A percentile compares a stretch with the other conserved stretches of the same genome.
Evolutionary conservation across 805 yeast species (phyloP).

Genomic region (Saccharomycopsis sp.): DNA sequence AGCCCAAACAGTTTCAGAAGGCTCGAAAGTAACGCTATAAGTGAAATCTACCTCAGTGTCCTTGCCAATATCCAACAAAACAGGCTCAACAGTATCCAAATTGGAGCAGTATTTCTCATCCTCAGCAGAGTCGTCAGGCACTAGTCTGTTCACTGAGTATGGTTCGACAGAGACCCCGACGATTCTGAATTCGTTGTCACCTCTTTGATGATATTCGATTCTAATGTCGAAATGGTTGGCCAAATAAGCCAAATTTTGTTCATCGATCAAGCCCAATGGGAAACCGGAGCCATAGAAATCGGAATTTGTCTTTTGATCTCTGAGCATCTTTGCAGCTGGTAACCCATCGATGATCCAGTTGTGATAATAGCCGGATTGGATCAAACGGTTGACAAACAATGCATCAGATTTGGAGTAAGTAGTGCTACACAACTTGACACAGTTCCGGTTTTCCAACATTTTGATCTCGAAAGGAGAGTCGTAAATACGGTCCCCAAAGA

Average conservation of each 20-base stretch:
- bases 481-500: slow-evolving; percentile 93
- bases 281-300: slow-evolving; percentile 75
- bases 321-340: slow-evolving; percentile 69
- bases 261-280: slow-evolving; percentile 63
- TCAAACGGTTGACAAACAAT: slow-evolving; percentile 65
- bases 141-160: slow-evolving; percentile 35
- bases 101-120: slow-evolving; percentile 1
- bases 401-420: slow-evolving; percentile 57
- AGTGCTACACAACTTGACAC: slow-evolving; percentile 57
- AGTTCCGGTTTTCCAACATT: slow-evolving; percentile 65
- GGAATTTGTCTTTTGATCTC: slow-evolving; percentile 49
- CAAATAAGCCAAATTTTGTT: slow-evolving; percentile 46
- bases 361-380: slow-evolving; percentile 74
- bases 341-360: slow-evolving; percentile 94
- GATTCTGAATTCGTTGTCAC: slow-evolving; percentile 62
- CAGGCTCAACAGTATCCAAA: slow-evolving; percentile 26
- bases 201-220: slow-evolving; percentile 76
- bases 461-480: slow-evolving; percentile 79
- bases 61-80: slow-evolving; percentile 39
- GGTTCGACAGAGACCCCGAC: slow-evolving; percentile 86
- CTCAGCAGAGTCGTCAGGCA: slow-evolving; percentile 5
- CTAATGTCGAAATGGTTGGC: slow-evolving; percentile 73
- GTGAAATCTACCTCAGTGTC: slow-evolving; percentile 63
- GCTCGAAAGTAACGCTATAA: slow-evolving; percentile 70
- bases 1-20: slow-evolving; percentile 81